phyloP scores from a whole-genome alignment of 768 basidiomycete species.

The Termitomyces sp. region DNA sequence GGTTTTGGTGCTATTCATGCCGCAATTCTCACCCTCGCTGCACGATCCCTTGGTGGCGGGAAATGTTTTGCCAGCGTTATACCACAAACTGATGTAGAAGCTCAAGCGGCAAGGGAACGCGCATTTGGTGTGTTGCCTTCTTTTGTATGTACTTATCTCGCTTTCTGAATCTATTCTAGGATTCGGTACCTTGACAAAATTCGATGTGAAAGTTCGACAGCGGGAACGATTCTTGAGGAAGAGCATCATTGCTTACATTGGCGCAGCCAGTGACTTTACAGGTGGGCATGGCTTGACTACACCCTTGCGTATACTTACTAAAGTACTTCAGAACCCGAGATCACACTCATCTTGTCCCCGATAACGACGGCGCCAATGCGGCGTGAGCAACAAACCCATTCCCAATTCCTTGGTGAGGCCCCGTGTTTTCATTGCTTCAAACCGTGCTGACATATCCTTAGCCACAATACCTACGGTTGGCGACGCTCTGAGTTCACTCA shows the following conservation, averaged over 20 bases:
- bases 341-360: conserved; percentile 67
- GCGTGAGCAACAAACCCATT: conserved; percentile 46
- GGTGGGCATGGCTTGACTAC: conserved; percentile 30
- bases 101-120: conserved; percentile 44
- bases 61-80: conserved; percentile 52
- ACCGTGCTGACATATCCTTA: conserved; percentile 20
- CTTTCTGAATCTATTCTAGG: conserved; percentile 29
- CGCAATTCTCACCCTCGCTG: conserved; percentile 70
- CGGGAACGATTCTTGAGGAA: conserved; percentile 58
- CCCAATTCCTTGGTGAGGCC: conserved; percentile 56
- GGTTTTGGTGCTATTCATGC: conserved; percentile 86
- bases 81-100: conserved; percentile 66
- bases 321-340: conserved; percentile 52
- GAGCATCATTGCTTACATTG: conserved; percentile 61
- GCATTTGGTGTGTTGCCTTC: conserved; percentile 44
- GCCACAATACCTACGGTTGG: conserved; percentile 76
- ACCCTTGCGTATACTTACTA: neutral
- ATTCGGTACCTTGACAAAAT: conserved; percentile 48
- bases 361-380: conserved; percentile 47
- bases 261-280: conserved; percentile 68
- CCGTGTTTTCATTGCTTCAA: neutral
- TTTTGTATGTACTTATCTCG: neutral
- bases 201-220: conserved; percentile 49
- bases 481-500: conserved; percentile 64
- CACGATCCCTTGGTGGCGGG: conserved; percentile 59